These are phyloP conservation scores for Neurospora sp. DNA, from an alignment of 495 filamentous ascomycete genomes.

Conservation along the genomic window DNA sequence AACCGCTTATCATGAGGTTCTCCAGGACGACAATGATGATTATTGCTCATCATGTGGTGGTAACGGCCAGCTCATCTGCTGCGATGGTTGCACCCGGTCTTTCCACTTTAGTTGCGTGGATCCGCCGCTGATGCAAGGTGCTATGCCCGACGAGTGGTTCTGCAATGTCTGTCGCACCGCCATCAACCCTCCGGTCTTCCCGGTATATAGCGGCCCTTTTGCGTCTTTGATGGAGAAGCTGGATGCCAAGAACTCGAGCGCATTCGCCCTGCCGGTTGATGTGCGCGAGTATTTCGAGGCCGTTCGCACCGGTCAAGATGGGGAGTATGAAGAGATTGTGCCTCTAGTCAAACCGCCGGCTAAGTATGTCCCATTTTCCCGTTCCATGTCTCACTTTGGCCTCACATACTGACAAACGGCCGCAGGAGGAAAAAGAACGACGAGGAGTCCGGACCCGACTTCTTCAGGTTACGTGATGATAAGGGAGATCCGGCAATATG, in stretches of 20 bases:
- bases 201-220: constrained; percentile 41
- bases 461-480: constrained; percentile 50
- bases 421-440: constrained; percentile 45
- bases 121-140: constrained; percentile 57
- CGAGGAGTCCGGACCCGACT: constrained; percentile 53
- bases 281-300: constrained; percentile 65
- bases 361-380: constrained; percentile 11
- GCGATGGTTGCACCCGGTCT: constrained; percentile 76
- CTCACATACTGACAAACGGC: constrained; percentile 16
- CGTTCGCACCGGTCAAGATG: constrained; percentile 60
- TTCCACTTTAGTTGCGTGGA: constrained; percentile 83
- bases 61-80: constrained; percentile 79
- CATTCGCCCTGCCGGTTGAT: constrained; percentile 60
- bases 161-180: constrained; percentile 59
- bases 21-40: constrained; percentile 74
- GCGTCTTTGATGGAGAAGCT: constrained; percentile 46
- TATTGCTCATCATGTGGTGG: constrained; percentile 73
- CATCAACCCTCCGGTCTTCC: constrained; percentile 24
- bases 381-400: constrained; percentile 4
- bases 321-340: constrained; percentile 62
- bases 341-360: constrained; percentile 25
- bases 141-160: constrained; percentile 69
- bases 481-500: constrained; percentile 66
- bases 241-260: constrained; percentile 53
- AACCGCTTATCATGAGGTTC: background rate